Base-by-base conservation (phyloP, 192 early-diverging fungal genomes). In the Allomyces macrogynus region DNA sequence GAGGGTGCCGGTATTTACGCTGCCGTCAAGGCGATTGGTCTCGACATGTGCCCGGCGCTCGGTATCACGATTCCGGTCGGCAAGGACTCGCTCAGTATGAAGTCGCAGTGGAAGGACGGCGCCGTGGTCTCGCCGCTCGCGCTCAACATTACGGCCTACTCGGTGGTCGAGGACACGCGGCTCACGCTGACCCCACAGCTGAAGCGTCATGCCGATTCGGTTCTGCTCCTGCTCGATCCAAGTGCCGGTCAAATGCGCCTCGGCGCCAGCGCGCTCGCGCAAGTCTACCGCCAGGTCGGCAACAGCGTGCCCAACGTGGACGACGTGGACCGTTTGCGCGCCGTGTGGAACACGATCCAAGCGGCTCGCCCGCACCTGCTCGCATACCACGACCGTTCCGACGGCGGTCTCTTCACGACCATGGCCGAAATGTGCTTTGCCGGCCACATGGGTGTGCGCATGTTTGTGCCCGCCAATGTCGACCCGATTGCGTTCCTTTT, bases 31-130 rank as follows among this genome's bases (percentile, higher is more conserved):
- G 91, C 95, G 32, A 81, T 99, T 65, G 93, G 95, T 54, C 71
- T 95, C 73, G 91, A 91, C 60, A 74, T 99, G 63, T 97, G 96
- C 76, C 92, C 90, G 60, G 79, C 80, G 60, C 79, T 99, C 49
- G 93, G 93, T 23, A 79, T 99, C 68, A 86, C 88, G 60, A 89
- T 99, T 65, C 96, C 96, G 8, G 96, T 99, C 22, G 96, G 96
- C 64, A 99, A 99, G 81, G 96, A 99, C 77, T 97, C 93, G 10
- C 94, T 97, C 93, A 92, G 89, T 49, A 99, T 99, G 96, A 92
- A 93, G 79, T 89, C 93, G 77, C 85, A 85, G 68, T 96, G 93
- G 92, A 67, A 80, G 63, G 67, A 68, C n/a, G 74, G 73, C 24
- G 66, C 75, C 32, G 90, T 97, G 22, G 93, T 89, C 4, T 87